Base-by-base conservation (phyloP, 441 rosid species). In the Euphorbia celastroides region DNA sequence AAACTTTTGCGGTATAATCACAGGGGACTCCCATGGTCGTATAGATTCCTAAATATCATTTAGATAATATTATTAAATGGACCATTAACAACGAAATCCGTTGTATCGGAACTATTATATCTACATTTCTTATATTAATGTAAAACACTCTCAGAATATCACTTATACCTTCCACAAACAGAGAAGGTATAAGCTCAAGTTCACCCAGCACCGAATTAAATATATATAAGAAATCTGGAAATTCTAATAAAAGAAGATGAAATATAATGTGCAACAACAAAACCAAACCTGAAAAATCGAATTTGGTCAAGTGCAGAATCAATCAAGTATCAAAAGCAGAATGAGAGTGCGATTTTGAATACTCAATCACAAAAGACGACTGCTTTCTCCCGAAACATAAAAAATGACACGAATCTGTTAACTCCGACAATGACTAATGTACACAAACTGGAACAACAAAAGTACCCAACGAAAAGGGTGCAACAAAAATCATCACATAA, bases 401-500 rank as follows among this genome's bases (percentile, higher is more conserved):
- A 59, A 42, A 0, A 28, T 2, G 67, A 34, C 5, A 61, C 60
- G 60, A 60, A 69, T 30, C n/a, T 25, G 50, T 65, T 28, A 54
- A 71, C 67, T 66, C 78, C 63, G 73, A 72, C 59, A 74, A 69
- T 67, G 68, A 62, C 71, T 66, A 65, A 46, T 55, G 68, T 77
- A 81, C 76, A 80, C 74, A 79, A 56, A 66, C 68, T 51, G 70
- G 62, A 62, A 50, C 68, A 60, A 66, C 55, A 61, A 72, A 57
- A 69, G 16, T 41, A 71, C 68, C 74, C 64, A 62, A 52, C 68
- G 31, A 34, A 62, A 59, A 32, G 19, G 23, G 23, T 59, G 56
- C 56, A 19, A 51, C 56, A 51, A 51, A 60, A 55, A 41, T 22
- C 60, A 59, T 92, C 74, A 95, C 97, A 92, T 81, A 73, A 92